Base-by-base conservation (phyloP, 257 asterid species). In the Capsicum baccatum region DNA sequence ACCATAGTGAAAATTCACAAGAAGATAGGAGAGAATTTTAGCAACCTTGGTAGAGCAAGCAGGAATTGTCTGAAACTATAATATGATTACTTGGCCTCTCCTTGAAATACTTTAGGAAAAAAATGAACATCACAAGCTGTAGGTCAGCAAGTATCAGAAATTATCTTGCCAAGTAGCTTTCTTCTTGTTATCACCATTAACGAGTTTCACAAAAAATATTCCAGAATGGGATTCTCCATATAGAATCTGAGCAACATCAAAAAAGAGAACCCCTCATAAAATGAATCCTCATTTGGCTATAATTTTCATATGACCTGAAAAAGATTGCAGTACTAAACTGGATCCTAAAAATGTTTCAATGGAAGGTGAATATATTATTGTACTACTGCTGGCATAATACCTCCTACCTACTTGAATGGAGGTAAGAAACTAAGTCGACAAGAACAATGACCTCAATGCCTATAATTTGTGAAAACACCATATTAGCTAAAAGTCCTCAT, bases 81-180 rank as follows among this genome's bases (percentile, higher is more conserved):
- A 52, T 52, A 76, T 52, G 63, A 52, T 8, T 50, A 76, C 19
- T 76, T 76, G 3, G 26, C 48, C 8, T 54, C 44, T 52, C 44
- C 63, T 15, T 52, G 81, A 52, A 26, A 55, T 15, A 52, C 2
- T 76, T 54, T 17, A 54, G 64, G 26, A 3, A 26, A 13, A 76
- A 76, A 13, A 7, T 26, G 8, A 54, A 78, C 19, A 54, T 78
- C 48, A 54, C 26, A 54, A 26, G 14, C 14, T 78, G 48, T 8
- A 78, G 48, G 81, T 15, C 26, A 21, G 47, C 42, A 74, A 74
- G 62, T 13, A 74, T 19, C 7, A 14, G 44, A 73, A 48, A 52
- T 73, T 73, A 48, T 73, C 59, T 48, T 52, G 62, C 81, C 44
- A 76, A 50, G 26, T 78, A 52, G 48, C 64, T 8, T 54, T 78